Evolutionary conservation across 768 basidiomycete species (phyloP).

Genomic region (Lentinus tigrinus): DNA sequence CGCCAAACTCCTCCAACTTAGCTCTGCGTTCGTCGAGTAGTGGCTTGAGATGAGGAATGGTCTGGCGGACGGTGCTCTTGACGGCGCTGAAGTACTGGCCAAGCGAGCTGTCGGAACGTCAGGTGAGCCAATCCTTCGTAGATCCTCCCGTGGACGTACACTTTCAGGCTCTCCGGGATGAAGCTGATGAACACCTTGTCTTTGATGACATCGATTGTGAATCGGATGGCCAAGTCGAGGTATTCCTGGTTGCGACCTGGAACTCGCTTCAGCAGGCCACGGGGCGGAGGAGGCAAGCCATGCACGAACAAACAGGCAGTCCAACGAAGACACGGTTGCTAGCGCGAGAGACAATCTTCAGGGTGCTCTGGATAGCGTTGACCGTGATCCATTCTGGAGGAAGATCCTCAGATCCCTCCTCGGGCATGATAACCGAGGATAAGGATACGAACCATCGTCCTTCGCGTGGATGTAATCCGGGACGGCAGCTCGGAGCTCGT

Average conservation of each 20-base stretch:
- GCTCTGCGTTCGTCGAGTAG: constrained; percentile 13
- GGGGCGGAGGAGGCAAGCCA: background rate
- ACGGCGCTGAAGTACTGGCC: background rate
- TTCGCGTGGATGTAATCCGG: constrained; percentile 31
- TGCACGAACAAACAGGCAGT: constrained; percentile 42
- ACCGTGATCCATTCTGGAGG: constrained; percentile 40
- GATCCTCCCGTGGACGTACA: constrained; percentile 15
- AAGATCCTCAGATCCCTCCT: too few species aligned
- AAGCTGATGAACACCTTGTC: constrained; percentile 20
- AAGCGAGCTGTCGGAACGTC: background rate
- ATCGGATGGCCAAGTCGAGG: constrained; percentile 31
- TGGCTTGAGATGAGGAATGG: constrained; percentile 6
- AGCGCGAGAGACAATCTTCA: constrained; percentile 38
- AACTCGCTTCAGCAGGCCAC: background rate
- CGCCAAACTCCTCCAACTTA: constrained; percentile 8
- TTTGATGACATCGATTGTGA: constrained; percentile 28
- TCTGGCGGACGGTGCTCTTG: background rate
- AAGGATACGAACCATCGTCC: constrained; percentile 15
- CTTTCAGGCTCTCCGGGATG: constrained; percentile 34
- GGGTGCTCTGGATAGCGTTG: constrained; percentile 25
- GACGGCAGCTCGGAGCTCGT: constrained; percentile 25
- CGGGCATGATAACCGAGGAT: too few species aligned
- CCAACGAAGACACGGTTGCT: constrained; percentile 51
- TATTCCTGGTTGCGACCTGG: constrained; percentile 42
- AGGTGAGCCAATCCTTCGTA: background rate